Evolutionary conservation across 2,329 filamentous ascomycete genomes (phyloP), one percentile per base, ranked within the genome.

Genomic region (Pestalotiopsis sp.): DNA sequence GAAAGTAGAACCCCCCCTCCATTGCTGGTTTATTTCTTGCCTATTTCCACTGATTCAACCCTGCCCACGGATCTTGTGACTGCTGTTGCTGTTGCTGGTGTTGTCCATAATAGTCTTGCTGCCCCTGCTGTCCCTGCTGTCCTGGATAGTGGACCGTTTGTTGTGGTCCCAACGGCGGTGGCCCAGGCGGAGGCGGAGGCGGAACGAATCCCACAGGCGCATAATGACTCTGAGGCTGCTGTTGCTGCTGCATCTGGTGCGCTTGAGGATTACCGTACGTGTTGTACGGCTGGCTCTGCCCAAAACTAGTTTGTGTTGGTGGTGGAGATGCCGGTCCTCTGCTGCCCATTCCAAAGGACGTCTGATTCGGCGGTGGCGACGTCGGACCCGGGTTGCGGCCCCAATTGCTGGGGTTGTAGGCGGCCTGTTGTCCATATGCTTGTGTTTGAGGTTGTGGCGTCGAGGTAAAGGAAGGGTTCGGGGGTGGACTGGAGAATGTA

Each of bases 131-230:
- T 56, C 77, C 72, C 67, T 77, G 78, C 59, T 78, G 78, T 27
- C 27, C 59, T 38, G 78, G 69, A 71, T 89, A 87, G 71, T 89
- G 86, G 36, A 89, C 85, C 11, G 87, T 90, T 77, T 90, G 89
- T 75, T 90, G 88, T 40, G 87, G 87, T 4, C 88, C 88, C 72
- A 90, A 75, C 1, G 89, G 89, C 7, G 89, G 89, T 4, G 89
- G 89, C 0, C 88, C 89, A 0, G 89, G 89, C 1, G 89, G 89
- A 1, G 89, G 89, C 6, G 89, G 89, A 3, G 89, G 89, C 4
- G 88, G 89, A 49, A 91, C 86, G 70, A 90, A 90, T 3, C 88
- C 88, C 0, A 83, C 82, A 14, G 88, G 86, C 38, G 87, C 83
- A 66, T 85, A 86, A 14, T 81, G 79, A 27, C 79, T 40, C 60